These are phyloP conservation scores for Kwoniella heveanensis DNA, from an alignment of 768 basidiomycete species.

Conservation along the genomic window DNA sequence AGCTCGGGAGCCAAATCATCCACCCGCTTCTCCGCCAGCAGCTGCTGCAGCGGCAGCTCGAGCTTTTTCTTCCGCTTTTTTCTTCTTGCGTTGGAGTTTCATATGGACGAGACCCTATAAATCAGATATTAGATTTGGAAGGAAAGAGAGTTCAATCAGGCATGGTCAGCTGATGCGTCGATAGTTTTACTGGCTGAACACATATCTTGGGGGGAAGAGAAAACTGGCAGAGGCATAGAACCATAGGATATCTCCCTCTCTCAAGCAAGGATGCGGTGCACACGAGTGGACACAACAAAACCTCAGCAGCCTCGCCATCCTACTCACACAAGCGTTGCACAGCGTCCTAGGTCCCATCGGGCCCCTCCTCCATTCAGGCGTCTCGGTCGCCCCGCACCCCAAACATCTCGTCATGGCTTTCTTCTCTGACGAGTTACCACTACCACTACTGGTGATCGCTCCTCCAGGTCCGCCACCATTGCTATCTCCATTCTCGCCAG, in stretches of 20 bases:
- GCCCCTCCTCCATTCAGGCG: conserved; percentile 57
- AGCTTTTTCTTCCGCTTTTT: conserved; percentile 33
- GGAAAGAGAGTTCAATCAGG: conserved; percentile 1
- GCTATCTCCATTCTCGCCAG: background rate
- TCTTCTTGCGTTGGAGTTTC: conserved; percentile 44
- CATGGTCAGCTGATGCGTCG: too few relatives aligned
- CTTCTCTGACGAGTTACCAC: conserved; percentile 10
- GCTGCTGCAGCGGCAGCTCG: conserved; percentile 20
- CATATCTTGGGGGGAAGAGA: too few relatives aligned
- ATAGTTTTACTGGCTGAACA: too few relatives aligned
- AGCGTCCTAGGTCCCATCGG: conserved; percentile 56
- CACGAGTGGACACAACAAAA: too few relatives aligned
- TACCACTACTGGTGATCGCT: background rate
- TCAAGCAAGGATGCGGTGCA: too few relatives aligned
- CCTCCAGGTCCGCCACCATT: background rate
- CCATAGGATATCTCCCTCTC: too few relatives aligned
- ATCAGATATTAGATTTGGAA: conserved; percentile 20
- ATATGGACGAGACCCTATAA: conserved; percentile 47
- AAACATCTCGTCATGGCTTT: conserved; percentile 40
- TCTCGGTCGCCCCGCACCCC: conserved; percentile 55
- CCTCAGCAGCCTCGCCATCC: too few relatives aligned
- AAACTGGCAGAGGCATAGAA: too few relatives aligned
- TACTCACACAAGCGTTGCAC: conserved; percentile 57
- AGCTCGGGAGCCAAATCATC: too few relatives aligned
- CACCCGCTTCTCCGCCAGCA: background rate